Base-by-base conservation (phyloP, 495 filamentous ascomycete species). In the Penicillium ochrochloron region DNA sequence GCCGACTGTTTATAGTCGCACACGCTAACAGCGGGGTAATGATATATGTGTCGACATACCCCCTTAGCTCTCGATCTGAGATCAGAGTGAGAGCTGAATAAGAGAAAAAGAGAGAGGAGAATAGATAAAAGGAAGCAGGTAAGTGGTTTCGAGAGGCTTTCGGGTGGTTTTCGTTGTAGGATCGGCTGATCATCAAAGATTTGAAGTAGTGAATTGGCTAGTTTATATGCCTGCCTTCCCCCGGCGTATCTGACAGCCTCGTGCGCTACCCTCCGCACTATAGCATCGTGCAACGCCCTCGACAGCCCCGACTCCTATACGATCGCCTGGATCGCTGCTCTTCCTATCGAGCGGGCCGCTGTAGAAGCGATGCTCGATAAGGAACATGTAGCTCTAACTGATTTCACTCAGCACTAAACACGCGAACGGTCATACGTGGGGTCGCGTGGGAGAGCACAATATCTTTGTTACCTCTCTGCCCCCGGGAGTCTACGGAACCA, bases 341-440 rank as follows among this genome's bases (percentile, higher is more conserved):
- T 73, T 51, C 59, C 66, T 6, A 60, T 64, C 1, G 68, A 71
- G 59, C 57, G 27, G 35, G 63, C 68, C 21, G 65, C 58, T 15
- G 63, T 68, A 39, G 50, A 64, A 48, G 60, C 63, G 5, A 73
- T 71, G 57, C 63, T 69, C 11, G 63, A 73, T 60, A 60, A 70
- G 55, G 27, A 57, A 61, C 60, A 70, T 64, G 33, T 41, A 39
- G 23, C 17, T 31, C 59, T 59, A 50, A 50, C 15, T 9, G 64
- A 54, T 19, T 63, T 66, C 46, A 21, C 33, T 15, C 0, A 35
- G 23, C 60, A 56, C 39, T n/a, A 56, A 57, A 27, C 37, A 62
- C 31, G 29, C 51, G n/a, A 80, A 82, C 69, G 76, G 81, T 21
- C 80, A 79, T 48, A 77, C 78, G 37, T 75, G 73, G 10, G 78